These are phyloP conservation scores for Linaria vulgaris DNA, from an alignment of 257 asterid genomes.

Conservation along the genomic window DNA sequence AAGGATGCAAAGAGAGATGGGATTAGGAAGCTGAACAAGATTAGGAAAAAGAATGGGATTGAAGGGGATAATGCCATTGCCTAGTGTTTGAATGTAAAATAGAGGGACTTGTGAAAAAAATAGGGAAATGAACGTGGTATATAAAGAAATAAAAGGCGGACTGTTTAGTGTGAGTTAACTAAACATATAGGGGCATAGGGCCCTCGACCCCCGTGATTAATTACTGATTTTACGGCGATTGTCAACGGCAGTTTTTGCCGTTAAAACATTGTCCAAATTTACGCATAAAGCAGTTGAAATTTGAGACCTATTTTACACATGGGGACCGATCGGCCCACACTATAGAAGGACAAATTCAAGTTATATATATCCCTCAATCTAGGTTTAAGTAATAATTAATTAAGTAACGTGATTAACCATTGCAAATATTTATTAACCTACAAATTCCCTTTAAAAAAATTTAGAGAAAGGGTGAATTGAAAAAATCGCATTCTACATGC, in stretches of 20 bases:
- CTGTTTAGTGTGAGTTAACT: background rate
- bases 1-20: constrained; percentile 51
- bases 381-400: too few species aligned
- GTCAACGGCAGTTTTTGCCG: background rate
- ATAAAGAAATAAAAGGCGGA: constrained; percentile 21
- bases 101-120: constrained; percentile 2
- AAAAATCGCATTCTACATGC: too few species aligned
- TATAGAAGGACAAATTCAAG: too few species aligned
- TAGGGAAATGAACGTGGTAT: constrained; percentile 32
- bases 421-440: too few species aligned
- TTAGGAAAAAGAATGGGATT: constrained; percentile 25
- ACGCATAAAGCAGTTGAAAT: background rate
- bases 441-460: too few species aligned
- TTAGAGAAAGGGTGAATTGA: too few species aligned
- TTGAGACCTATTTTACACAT: too few species aligned
- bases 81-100: background rate
- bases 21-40: constrained; percentile 26
- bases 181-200: constrained; percentile 15
- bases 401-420: too few species aligned
- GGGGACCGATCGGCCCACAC: too few species aligned
- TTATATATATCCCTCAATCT: too few species aligned
- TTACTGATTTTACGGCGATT: background rate
- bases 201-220: background rate
- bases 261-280: constrained; percentile 2
- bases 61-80: constrained; percentile 39